Evolutionary conservation across 257 asterid genomes (phyloP).

Genomic region (Paraleonurus japonicus): DNA sequence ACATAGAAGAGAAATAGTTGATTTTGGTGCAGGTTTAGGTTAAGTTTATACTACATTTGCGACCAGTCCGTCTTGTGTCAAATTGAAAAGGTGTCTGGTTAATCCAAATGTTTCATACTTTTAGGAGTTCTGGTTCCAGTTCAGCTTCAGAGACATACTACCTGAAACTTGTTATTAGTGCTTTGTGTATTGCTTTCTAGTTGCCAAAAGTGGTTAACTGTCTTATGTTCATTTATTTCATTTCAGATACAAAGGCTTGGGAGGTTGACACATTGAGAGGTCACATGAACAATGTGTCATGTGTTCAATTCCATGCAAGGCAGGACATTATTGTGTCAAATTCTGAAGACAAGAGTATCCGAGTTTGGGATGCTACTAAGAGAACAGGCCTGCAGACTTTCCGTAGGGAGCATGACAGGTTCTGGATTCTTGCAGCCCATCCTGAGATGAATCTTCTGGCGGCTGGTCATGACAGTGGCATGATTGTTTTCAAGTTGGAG

Average conservation of each 20-base stretch:
- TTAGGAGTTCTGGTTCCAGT: not conserved
- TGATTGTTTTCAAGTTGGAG: conserved; percentile 92
- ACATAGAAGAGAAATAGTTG: not conserved
- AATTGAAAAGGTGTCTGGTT: not conserved
- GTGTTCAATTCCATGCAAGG: conserved; percentile 81
- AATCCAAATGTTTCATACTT: not conserved
- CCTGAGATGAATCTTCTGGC: conserved; percentile 99
- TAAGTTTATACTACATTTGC: not conserved
- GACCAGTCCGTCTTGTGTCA: not conserved
- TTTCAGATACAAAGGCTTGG: conserved; percentile 96
- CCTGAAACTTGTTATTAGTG: not conserved
- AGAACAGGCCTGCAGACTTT: conserved; percentile 95
- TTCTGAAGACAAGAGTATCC: conserved; percentile 96
- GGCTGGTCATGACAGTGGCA: conserved; percentile 98
- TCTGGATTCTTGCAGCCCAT: conserved; percentile 94
- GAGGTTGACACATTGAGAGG: conserved; percentile 99
- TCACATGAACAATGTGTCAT: conserved; percentile 96
- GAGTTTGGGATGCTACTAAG: conserved; percentile 99
- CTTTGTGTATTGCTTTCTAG: conserved; percentile 17
- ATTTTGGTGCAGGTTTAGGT: not conserved
- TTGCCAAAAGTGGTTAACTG: conserved; percentile 2
- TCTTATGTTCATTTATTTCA: conserved; percentile 14
- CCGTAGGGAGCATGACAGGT: conserved; percentile 94
- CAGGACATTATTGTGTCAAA: conserved; percentile 94
- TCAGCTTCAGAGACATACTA: conserved; percentile 19